Evolutionary conservation across 768 basidiomycete genomes (phyloP).

Genomic region (Paxillus involutus): DNA sequence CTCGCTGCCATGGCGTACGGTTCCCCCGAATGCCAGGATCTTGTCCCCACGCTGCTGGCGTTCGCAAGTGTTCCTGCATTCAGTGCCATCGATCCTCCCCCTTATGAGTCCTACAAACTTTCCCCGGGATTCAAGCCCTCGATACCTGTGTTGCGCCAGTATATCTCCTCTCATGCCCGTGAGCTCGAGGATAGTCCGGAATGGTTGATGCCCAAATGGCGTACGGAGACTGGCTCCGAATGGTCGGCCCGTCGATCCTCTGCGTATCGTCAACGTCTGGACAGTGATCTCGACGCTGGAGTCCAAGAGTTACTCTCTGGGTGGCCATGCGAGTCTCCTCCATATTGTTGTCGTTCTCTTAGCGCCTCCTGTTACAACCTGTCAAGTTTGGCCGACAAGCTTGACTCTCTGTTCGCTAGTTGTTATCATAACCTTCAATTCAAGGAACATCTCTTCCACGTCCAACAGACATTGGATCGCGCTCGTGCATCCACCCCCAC

Average conservation of each 20-base stretch:
- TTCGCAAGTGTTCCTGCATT: conserved; percentile 19
- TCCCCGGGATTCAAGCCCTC: conserved; percentile 5
- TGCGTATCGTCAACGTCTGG: neutral
- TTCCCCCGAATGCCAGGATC: conserved; percentile 7
- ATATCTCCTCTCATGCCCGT: neutral
- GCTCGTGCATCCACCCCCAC: neutral
- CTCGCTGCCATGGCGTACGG: conserved; percentile 31
- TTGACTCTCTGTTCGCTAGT: conserved; percentile 8
- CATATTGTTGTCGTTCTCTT: neutral
- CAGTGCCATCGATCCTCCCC: conserved; percentile 4
- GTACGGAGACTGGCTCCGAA: neutral
- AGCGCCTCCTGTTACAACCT: conserved; percentile 1
- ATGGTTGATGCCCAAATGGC: neutral
- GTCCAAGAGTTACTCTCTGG: neutral
- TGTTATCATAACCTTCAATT: conserved; percentile 15
- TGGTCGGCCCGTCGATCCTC: neutral
- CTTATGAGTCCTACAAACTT: conserved; percentile 3
- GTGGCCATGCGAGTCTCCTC: conserved; percentile 16
- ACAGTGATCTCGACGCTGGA: neutral
- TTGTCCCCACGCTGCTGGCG: conserved; percentile 30
- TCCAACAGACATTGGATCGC: conserved; percentile 11
- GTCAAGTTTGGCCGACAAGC: neutral
- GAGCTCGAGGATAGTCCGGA: conserved; percentile 9
- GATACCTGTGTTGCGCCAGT: neutral
- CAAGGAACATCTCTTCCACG: conserved; percentile 6